phyloP scores from a whole-genome alignment of 176 grass and related monocot genomes.

The Tuctoria greenei region DNA sequence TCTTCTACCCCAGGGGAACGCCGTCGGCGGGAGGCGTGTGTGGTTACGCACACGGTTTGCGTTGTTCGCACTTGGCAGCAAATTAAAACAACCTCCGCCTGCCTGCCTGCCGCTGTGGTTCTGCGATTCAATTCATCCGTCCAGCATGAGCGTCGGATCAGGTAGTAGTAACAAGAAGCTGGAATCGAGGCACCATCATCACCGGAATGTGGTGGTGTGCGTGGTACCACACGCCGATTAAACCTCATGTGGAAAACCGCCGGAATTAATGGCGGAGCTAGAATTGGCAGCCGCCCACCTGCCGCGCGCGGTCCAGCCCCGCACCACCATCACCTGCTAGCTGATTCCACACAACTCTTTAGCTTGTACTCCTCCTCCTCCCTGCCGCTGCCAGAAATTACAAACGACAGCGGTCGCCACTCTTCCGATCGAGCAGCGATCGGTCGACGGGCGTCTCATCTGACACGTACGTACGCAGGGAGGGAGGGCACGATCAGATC shows the following conservation, averaged over 20 bases:
- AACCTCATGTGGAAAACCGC: conserved; percentile 35
- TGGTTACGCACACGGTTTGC: background rate
- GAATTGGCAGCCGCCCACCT: conserved; percentile 42
- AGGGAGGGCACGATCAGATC: background rate
- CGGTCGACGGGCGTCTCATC: too few relatives aligned
- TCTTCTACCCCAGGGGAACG: too few relatives aligned
- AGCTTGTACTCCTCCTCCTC: background rate
- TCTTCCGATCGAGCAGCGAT: too few relatives aligned
- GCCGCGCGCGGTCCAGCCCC: conserved; percentile 38
- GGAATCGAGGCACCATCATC: background rate
- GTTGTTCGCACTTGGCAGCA: background rate
- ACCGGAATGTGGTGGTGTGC: background rate
- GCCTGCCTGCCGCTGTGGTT: background rate
- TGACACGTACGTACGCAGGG: too few relatives aligned
- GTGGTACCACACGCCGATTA: background rate
- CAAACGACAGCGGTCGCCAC: background rate
- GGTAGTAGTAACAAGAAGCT: background rate
- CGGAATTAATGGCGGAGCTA: conserved; percentile 56
- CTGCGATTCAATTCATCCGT: background rate
- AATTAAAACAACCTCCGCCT: background rate
- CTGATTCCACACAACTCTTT: conserved; percentile 6
- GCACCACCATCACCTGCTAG: background rate
- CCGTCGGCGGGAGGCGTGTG: background rate
- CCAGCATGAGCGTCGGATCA: background rate
- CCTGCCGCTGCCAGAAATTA: background rate